Evolutionary conservation across 2,329 filamentous ascomycete genomes (phyloP).

Genomic region (Graphilbum ipis-grandicollis): DNA sequence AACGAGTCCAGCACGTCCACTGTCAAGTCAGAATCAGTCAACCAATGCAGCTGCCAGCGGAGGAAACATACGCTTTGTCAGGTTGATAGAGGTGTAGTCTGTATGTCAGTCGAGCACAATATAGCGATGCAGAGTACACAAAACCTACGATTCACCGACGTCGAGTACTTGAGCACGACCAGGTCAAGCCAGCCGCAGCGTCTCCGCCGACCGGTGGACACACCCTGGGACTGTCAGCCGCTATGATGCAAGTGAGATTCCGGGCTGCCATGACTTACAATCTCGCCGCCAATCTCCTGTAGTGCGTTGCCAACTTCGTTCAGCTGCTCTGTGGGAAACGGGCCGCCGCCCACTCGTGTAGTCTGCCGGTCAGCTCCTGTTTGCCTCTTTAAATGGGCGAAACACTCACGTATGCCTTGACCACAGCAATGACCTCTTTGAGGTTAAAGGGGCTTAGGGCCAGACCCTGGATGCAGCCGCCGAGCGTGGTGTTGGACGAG

Average conservation of each 20-base stretch:
- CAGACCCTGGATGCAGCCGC: conserved; percentile 25
- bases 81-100: conserved; percentile 42
- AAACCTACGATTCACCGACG: conserved; percentile 8
- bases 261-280: conserved; percentile 4
- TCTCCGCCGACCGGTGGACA: conserved; percentile 36
- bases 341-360: conserved; percentile 39
- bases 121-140: no score
- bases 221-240: conserved; percentile 6
- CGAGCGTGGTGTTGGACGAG: conserved; percentile 38
- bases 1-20: conserved; percentile 60
- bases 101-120: no score
- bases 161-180: conserved; percentile 48
- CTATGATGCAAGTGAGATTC: no score
- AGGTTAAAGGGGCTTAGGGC: conserved; percentile 7
- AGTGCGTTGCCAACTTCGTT: conserved; percentile 20
- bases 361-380: conserved; percentile 16
- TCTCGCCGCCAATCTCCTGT: conserved; percentile 15
- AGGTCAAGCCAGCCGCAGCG: conserved; percentile 45
- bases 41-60: no score
- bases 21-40: conserved; percentile 33
- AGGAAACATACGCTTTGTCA: conserved; percentile 25
- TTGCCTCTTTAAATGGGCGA: no score
- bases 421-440: conserved; percentile 40
- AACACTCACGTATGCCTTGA: conserved; percentile 37
- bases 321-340: conserved; percentile 41